Base-by-base conservation (phyloP, 2,329 filamentous ascomycete species). In the Diaporthe australafricana region DNA sequence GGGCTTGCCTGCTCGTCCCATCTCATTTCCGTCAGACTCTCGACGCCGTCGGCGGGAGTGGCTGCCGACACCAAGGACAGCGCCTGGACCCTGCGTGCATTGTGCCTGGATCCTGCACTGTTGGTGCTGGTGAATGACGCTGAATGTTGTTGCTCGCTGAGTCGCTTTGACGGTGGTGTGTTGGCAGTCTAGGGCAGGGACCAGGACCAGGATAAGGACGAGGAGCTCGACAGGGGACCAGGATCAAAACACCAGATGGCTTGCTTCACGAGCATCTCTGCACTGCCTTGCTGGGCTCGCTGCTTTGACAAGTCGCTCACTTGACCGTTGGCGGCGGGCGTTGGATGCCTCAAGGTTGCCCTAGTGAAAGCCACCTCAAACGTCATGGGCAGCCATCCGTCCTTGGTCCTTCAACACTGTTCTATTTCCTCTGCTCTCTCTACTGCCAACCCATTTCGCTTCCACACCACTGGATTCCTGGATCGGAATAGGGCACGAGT, bases 41-140 rank as follows among this genome's bases (percentile, higher is more conserved):
- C n/a, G 38, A 60, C 27, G 60, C 60, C 60, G 60, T 65, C 60
- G 45, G 60, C 60, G 60, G 60, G 60, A 65, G 60, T 65, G 60
- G 60, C 60, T 65, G 60, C 45, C 60, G 45, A 27, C 60, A 42
- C 45, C 30, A 50, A 30, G 22, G 32, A 50, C 30, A 30, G 30
- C 17, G 38, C 45, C 32, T 30, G 32, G 60, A 25, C 45, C 45
- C 30, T 50, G 45, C 35, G 12, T 35, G 60, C 60, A 63, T 63
- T 63, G 60, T 63, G 42, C 60, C 60, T 48, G 60, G 42, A 48
- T 63, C 60, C 60, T 63, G 42, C 42, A 48, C 30, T 12, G 42
- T 48, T 25, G 42, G 9, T 50, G 14, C 12, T 25, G 8, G 25
- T 65, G 42, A 63, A 35, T 45, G 30, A 50, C 14, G 6, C 50